These are phyloP conservation scores for Sideroxylon spinosum DNA, from an alignment of 179 eudicot species.

Conservation along the genomic window DNA sequence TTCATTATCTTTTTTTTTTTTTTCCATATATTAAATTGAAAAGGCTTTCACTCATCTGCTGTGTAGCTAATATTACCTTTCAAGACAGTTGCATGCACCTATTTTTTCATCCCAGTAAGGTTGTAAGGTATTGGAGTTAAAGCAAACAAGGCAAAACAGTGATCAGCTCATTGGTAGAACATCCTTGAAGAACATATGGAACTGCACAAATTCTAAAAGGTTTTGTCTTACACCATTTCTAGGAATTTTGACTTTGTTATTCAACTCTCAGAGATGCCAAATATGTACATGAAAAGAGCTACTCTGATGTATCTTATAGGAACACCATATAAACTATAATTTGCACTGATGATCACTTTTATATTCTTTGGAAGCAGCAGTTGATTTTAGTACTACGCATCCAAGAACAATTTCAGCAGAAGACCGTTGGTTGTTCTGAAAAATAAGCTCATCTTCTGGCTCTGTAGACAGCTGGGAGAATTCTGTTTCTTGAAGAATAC, in stretches of 20 bases:
- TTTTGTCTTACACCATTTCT: background rate
- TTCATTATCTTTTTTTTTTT: too few species aligned
- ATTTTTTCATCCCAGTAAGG: too few species aligned
- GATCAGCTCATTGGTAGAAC: background rate
- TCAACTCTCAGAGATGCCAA: background rate
- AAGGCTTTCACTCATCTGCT: too few species aligned
- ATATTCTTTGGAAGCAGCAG: background rate
- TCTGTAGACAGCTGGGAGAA: constrained; percentile 8
- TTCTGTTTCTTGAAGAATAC: constrained; percentile 19
- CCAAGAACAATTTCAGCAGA: constrained; percentile 22
- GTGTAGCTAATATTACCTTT: too few species aligned
- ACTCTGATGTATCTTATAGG: background rate
- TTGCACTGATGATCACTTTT: background rate
- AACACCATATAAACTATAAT: background rate
- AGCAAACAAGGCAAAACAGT: too few species aligned
- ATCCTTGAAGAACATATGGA: background rate
- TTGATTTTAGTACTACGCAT: constrained; percentile 15
- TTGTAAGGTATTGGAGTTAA: too few species aligned
- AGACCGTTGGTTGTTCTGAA: background rate
- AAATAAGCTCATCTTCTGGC: constrained; percentile 16
- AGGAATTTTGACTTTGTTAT: background rate
- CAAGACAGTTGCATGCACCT: too few species aligned
- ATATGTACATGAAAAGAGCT: background rate
- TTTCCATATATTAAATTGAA: too few species aligned
- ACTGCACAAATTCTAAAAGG: background rate